Percentiles rank a stretch among this genome's conserved stretches.
Conservation (phyloP, 2,329 filamentous ascomycete genomes). For the Chaetomiaceae sp. region DNA sequence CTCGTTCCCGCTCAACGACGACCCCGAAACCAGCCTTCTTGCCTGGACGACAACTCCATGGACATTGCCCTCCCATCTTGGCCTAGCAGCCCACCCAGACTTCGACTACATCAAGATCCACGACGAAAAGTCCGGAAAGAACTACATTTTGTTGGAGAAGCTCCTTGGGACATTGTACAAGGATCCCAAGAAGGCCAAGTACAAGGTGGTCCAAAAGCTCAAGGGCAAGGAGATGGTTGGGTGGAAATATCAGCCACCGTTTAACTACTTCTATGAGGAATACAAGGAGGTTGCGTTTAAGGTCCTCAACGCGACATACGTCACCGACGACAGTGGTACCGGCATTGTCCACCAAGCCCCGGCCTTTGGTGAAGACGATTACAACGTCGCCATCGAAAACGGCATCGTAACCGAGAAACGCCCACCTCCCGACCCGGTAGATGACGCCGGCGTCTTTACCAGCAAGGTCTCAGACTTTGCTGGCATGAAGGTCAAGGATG, state of each 20-base stretch:
- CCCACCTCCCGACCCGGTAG: conserved; percentile 85
- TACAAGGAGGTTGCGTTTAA: conserved; percentile 82
- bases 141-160: conserved; percentile 81
- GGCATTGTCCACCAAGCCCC: conserved; percentile 93
- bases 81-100: conserved; percentile 67
- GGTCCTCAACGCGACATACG: conserved; percentile 78
- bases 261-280: conserved; percentile 83
- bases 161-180: conserved; percentile 83
- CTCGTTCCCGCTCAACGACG: conserved; percentile 75
- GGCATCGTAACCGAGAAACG: conserved; percentile 75
- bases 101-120: conserved; percentile 82
- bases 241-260: conserved; percentile 85
- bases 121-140: conserved; percentile 75
- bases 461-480: conserved; percentile 72
- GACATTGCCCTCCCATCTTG: conserved; percentile 75
- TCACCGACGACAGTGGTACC: conserved; percentile 84
- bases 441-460: conserved; percentile 77
- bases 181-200: conserved; percentile 92
- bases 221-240: conserved; percentile 81
- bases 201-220: conserved; percentile 72
- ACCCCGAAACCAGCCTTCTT: conserved; percentile 69
- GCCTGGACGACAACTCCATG: conserved; percentile 85
- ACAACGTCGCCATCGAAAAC: conserved; percentile 70
- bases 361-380: conserved; percentile 95
- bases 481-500: conserved; percentile 84